phyloP scores from a whole-genome alignment of 192 early-diverging fungal species.

The Dissophora globulifera region DNA sequence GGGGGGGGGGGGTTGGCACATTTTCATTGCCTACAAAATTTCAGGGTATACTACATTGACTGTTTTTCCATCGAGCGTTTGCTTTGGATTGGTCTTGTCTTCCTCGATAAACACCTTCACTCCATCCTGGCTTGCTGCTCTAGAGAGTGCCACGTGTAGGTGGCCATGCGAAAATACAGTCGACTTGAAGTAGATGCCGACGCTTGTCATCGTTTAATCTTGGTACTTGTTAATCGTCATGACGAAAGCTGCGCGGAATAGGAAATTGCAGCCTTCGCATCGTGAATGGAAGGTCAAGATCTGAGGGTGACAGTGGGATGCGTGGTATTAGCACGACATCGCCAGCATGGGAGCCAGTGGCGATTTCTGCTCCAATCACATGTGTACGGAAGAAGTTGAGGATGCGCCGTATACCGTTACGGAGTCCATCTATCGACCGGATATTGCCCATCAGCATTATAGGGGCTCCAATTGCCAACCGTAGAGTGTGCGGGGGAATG shows the following conservation, averaged over 20 bases:
- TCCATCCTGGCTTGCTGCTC: too few relatives aligned
- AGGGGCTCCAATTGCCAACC: background rate
- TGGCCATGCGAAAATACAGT: conserved; percentile 37
- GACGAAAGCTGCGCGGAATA: conserved; percentile 21
- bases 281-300: background rate
- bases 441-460: conserved; percentile 12
- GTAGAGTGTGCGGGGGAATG: conserved; percentile 8
- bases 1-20: too few relatives aligned
- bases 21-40: too few relatives aligned
- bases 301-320: conserved; percentile 4
- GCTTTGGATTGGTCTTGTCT: too few relatives aligned
- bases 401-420: conserved; percentile 22
- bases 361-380: conserved; percentile 15
- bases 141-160: conserved; percentile 43
- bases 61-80: too few relatives aligned
- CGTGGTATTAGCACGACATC: conserved; percentile 7
- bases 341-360: conserved; percentile 8
- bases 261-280: conserved; percentile 23
- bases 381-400: background rate
- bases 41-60: too few relatives aligned
- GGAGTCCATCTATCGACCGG: background rate
- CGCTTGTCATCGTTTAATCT: conserved; percentile 17
- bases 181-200: conserved; percentile 20
- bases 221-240: conserved; percentile 39
- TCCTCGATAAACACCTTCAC: too few relatives aligned